Base-by-base conservation (phyloP, 441 rosid species). In the Geranium incanum region DNA sequence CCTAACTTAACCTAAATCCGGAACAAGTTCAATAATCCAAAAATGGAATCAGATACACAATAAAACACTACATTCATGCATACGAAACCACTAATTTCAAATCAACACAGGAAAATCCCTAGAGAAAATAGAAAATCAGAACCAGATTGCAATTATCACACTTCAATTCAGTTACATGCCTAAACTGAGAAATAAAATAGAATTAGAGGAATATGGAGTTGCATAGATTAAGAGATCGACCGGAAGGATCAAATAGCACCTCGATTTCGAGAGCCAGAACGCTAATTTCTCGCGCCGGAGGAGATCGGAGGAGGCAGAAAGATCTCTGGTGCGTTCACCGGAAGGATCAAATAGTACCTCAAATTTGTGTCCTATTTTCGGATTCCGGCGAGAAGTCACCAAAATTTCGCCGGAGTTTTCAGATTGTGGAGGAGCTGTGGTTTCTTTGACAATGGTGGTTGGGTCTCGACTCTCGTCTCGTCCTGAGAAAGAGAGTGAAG, bases 1-100 rank as follows among this genome's bases (percentile, higher is more conserved):
- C 12, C 36, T 1, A 15, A 36, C 37, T 16, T 66, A 70, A 71
- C 63, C 74, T 71, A 33, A 57, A 62, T 9, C 43, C 3, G 11
- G 52, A 12, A 39, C 23, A 68, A 55, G 33, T 59, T 59, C 64
- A 59, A 59, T 18, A 18, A 59, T 23, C 64, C 33, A 41, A 50
- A 28, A 39, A 43, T 52, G 16, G n/a, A 36, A 5, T 3, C 38
- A 15, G 33, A 33, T 28, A 15, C 36, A 64, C 67, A 64, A 9
- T 18, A 59, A 59, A 48, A 12, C 57, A 48, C 57, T 48, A 48
- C 57, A 48, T 48, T 48, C 57, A 48, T 48, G 57, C n/a, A 13
- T 48, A 13, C 0, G 57, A 48, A 8, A 48, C 57, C 19, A 28
- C 9, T 7, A 59, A 18, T 59, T 1, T 18, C 11, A 59, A 59